Evolutionary conservation across 805 yeast genomes (phyloP).

Genomic region (Lipomyces sp.): DNA sequence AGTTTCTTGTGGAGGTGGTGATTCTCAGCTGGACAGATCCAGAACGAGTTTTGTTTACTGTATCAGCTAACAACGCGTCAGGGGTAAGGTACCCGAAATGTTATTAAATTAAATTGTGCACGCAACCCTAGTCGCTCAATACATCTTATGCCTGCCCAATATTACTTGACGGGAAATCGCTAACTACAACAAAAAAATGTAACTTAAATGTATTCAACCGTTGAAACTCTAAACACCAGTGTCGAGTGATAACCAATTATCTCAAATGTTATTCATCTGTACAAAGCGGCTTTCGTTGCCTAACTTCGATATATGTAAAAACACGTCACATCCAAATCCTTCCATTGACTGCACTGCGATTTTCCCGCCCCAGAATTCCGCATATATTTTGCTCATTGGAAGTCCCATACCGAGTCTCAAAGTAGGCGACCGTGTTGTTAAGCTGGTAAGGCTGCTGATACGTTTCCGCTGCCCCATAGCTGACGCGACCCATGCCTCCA

Average conservation of each 20-base stretch:
- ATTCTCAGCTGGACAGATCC: not conserved
- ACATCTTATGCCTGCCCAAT: too few relatives aligned
- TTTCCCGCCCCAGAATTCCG: slow-evolving; percentile 97
- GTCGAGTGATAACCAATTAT: not conserved
- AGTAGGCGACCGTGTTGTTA: slow-evolving; percentile 74
- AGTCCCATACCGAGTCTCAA: slow-evolving; percentile 83
- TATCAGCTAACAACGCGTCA: not conserved
- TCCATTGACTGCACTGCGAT: slow-evolving; percentile 79
- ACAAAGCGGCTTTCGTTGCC: slow-evolving; percentile 52
- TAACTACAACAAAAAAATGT: too few relatives aligned
- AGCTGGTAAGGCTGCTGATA: slow-evolving; percentile 62
- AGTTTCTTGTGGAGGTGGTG: not conserved
- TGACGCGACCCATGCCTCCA: slow-evolving; percentile 31
- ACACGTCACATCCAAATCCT: slow-evolving; percentile 92
- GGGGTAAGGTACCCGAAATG: not conserved
- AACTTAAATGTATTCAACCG: not conserved
- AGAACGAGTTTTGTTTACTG: not conserved
- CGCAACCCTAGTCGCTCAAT: too few relatives aligned
- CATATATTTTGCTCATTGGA: slow-evolving; percentile 84
- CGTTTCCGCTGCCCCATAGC: slow-evolving; percentile 58
- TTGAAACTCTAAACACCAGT: not conserved
- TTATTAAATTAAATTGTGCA: not conserved
- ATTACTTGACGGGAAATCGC: too few relatives aligned
- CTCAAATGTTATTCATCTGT: slow-evolving; percentile 17
- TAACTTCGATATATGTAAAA: slow-evolving; percentile 74